phyloP scores from a whole-genome alignment of 441 rosid genomes.

The Sinapis alba region DNA sequence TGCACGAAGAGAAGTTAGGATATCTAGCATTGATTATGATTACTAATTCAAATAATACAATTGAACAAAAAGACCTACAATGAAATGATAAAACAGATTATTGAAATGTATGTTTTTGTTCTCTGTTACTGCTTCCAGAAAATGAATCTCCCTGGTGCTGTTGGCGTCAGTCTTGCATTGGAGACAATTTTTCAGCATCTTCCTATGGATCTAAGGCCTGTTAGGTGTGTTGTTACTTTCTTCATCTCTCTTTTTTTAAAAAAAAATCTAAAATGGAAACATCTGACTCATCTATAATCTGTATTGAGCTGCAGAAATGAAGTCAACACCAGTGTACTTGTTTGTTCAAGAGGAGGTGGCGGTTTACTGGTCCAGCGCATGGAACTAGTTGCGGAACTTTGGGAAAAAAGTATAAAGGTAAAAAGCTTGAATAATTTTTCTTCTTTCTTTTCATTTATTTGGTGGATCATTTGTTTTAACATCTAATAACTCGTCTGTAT shows the following conservation, averaged over 20 bases:
- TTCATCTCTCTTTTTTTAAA: background rate
- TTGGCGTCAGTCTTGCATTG: constrained; percentile 88
- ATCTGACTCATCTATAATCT: constrained; percentile 11
- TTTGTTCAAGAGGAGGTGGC: constrained; percentile 98
- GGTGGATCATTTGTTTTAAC: constrained; percentile 12
- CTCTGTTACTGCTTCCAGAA: constrained; percentile 49
- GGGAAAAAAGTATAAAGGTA: constrained; percentile 93
- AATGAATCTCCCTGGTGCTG: constrained; percentile 86
- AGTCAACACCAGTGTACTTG: constrained; percentile 63
- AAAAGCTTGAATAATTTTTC: background rate
- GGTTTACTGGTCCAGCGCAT: constrained; percentile 91
- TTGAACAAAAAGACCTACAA: background rate
- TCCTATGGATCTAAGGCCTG: constrained; percentile 66
- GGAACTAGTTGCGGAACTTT: constrained; percentile 86
- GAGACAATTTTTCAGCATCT: constrained; percentile 82
- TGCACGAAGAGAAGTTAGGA: background rate
- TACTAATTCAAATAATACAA: background rate
- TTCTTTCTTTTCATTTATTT: background rate
- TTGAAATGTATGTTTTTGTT: background rate
- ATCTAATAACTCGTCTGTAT: constrained; percentile 31
- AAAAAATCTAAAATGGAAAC: constrained; percentile 14
- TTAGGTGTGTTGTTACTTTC: constrained; percentile 42
- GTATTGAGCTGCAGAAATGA: constrained; percentile 61
- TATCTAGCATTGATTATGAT: background rate
- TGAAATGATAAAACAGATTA: background rate